Base-by-base conservation (phyloP, 2,329 filamentous ascomycete genomes). In the Pestalotiopsis sp. region DNA sequence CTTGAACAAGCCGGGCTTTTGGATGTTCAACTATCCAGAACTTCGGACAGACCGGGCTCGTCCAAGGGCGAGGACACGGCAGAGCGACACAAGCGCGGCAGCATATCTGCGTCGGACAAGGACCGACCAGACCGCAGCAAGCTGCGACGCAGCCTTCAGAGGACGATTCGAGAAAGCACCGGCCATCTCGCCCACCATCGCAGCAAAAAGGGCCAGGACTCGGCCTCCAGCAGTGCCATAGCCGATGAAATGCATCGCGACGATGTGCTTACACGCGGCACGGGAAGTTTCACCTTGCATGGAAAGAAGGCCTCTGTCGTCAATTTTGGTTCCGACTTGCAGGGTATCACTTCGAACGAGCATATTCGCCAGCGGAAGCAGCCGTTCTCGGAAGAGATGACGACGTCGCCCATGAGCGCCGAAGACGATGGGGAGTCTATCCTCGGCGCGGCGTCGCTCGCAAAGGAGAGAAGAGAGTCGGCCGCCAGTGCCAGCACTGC, bases 241-340 rank as follows among this genome's bases (percentile, higher is more conserved):
- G 81, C 80, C 12, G 87, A 89, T 41, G 88, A 88, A 20, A 82
- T 73, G 38, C 72, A 79, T 71, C 75, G 87, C 81, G 83, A 92
- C 49, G 92, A 93, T 73, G 90, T 92, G 12, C 85, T 99, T 13
- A 85, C 92, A 6, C 90, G 96, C 62, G 92, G 92, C 13, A 90
- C 93, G 13, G 94, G 94, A 4, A 97, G 93, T 75, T 99, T 99
- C 79, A 97, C 96, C 3, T 91, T 99, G 3, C 96, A 99, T 76
- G 95, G 96, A 70, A 99, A 98, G 84, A 98, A 99, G 80, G 96
- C 96, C 2, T 97, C 94, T 1, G 93, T 99, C 68, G 93, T 99
- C 73, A 97, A 93, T n/a, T 97, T 99, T 77, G 94, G 95, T 9
- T 90, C 91, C n/a, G 95, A 97, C 74, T 91, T 97, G 83, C 91